Conservation (phyloP, 352 stramenopile species). For the Salisapilia sapeloensis region DNA sequence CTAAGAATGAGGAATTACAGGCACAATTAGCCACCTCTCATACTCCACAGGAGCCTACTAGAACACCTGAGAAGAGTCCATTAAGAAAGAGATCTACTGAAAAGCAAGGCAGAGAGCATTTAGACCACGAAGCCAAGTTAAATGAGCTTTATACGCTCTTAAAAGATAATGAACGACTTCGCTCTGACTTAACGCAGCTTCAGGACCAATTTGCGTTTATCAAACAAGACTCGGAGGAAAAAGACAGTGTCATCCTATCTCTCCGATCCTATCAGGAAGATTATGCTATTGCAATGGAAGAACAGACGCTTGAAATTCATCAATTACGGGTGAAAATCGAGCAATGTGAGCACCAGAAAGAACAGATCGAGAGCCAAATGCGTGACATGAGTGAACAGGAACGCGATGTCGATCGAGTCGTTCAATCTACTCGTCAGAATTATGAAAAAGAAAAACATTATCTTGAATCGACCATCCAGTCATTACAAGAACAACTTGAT, state of each 20-base stretch:
- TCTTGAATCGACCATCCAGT: no score
- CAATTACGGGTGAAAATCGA: slow-evolving; percentile 32
- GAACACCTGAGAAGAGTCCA: not conserved
- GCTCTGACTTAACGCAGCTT: slow-evolving; percentile 23
- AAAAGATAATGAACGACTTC: slow-evolving; percentile 20
- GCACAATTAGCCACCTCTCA: no score
- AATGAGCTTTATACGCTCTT: slow-evolving; percentile 45
- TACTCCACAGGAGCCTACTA: no score
- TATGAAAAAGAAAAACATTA: no score
- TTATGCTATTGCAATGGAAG: slow-evolving; percentile 33
- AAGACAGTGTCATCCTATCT: slow-evolving; percentile 16
- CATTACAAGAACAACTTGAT: no score
- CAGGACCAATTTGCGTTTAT: slow-evolving; percentile 17
- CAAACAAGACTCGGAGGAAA: slow-evolving; percentile 17
- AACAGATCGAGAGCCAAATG: slow-evolving; percentile 31
- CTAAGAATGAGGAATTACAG: no score
- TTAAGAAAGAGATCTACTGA: no score
- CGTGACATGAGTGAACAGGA: slow-evolving; percentile 65
- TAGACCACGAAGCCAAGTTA: slow-evolving; percentile 13
- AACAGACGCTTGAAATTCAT: slow-evolving; percentile 47
- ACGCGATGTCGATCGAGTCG: slow-evolving; percentile 33
- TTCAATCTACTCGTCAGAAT: no score
- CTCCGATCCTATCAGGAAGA: slow-evolving; percentile 35
- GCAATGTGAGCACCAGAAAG: slow-evolving; percentile 35
- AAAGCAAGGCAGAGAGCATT: no score